A percentile compares a stretch with the other conserved stretches of the same genome.
Conservation (phyloP, 192 early-diverging fungal species). For the Podila epicladia region DNA sequence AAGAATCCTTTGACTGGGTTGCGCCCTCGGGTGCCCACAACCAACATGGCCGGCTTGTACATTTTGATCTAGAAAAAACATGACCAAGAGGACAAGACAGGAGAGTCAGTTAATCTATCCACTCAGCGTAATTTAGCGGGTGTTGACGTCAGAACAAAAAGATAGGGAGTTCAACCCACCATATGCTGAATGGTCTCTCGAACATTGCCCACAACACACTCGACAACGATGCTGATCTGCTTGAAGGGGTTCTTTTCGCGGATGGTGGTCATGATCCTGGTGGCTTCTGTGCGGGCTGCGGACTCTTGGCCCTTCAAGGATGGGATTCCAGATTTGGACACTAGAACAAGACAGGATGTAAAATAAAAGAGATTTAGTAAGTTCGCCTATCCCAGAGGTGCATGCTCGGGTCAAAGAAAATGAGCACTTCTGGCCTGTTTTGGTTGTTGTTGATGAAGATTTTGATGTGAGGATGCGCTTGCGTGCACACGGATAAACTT, state of each 20-base stretch:
- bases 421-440: too few species aligned
- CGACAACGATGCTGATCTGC: conserved; percentile 63
- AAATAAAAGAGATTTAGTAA: too few species aligned
- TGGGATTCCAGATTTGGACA: conserved; percentile 49
- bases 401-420: background rate
- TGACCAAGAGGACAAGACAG: background rate
- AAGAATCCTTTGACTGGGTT: conserved; percentile 72
- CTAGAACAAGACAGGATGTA: background rate
- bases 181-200: conserved; percentile 65
- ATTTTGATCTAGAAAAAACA: conserved; percentile 55
- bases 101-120: background rate
- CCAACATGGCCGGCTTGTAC: conserved; percentile 72
- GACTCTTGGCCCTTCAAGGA: conserved; percentile 37
- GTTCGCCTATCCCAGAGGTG: background rate
- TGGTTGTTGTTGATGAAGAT: too few species aligned
- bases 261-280: conserved; percentile 37
- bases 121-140: background rate
- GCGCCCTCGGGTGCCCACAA: conserved; percentile 78
- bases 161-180: conserved; percentile 33
- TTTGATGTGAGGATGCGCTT: too few species aligned
- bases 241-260: conserved; percentile 29
- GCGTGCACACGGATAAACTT: too few species aligned
- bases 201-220: conserved; percentile 61
- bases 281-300: conserved; percentile 19
- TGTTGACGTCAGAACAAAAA: background rate